Conservation (phyloP, 805 yeast genomes). For the Yarrowia sp. region DNA sequence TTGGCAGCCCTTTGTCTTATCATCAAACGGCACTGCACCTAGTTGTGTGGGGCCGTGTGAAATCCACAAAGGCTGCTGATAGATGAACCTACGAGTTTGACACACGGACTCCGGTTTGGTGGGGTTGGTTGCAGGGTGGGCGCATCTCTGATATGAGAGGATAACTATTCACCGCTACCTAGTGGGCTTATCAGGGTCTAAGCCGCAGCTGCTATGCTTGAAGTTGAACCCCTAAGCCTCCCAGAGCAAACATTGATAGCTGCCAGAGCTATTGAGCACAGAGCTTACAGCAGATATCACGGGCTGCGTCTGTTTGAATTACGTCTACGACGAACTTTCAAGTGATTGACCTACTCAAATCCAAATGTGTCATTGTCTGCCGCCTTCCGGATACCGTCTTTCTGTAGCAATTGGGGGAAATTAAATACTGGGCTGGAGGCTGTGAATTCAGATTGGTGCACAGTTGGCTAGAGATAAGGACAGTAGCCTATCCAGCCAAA, state of each 20-base stretch:
- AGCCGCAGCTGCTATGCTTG: no score
- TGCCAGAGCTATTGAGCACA: no score
- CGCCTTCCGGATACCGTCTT: background rate
- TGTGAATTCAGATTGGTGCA: background rate
- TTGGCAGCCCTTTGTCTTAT: conserved; percentile 1
- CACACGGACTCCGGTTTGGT: background rate
- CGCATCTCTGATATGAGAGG: no score
- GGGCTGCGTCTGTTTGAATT: no score
- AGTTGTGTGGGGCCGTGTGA: background rate
- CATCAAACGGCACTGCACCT: conserved; percentile 5
- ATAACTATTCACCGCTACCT: no score
- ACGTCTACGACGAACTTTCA: background rate
- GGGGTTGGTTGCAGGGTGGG: background rate
- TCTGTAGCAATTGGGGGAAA: background rate
- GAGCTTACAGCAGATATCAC: no score
- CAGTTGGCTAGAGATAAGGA: background rate
- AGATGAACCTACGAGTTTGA: background rate
- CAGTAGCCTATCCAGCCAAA: conserved; percentile 15
- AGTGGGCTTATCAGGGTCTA: no score
- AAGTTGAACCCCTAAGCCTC: no score
- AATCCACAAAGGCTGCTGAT: background rate
- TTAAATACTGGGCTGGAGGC: background rate
- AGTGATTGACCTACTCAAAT: background rate
- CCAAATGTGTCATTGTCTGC: background rate
- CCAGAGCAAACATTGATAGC: no score